Evolutionary conservation across 164 flowering plant genomes (phyloP), one percentile per base, ranked within the genome.

Genomic region (Santalum album): DNA sequence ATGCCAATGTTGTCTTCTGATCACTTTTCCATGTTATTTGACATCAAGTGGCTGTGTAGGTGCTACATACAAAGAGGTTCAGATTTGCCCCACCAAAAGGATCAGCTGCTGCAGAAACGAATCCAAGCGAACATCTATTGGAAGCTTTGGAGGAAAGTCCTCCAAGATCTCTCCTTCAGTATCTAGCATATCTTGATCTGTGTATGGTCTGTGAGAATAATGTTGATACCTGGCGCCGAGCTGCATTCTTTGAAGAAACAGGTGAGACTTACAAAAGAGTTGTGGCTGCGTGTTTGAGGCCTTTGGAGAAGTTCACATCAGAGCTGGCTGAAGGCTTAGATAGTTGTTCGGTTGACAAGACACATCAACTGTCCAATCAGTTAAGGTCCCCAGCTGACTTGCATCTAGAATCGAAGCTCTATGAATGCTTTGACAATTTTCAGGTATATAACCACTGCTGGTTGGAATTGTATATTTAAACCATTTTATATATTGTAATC

Each of bases 241-340:
- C 97, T 70, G 96, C 99, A 23, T 84, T 94, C 65, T 94, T 85
- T 69, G 99, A 94, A 76, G 97, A 94, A 74, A 79, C 86, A 61
- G 86, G 96, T 50, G 99, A 81, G 56, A 90, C 97, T 12, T 94
- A 87, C 73, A 94, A 69, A 62, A 73, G 83, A 78, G 94, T 94
- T 38, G 39, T 81, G 22, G 57, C 78, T 68, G 78, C 70, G 15
- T 79, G 90, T 78, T 67, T 90, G 72, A 78, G 80, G 72, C 97
- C 96, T 70, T 66, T 94, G 47, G 87, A 90, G 39, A 71, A 77
- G 62, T 72, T 94, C 22, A 73, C 87, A 34, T 69, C 79, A 26
- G 69, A 72, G 23, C 40, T 94, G 38, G 60, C 59, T 69, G 86
- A 82, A 68, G 77, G 77, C 43, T 66, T 83, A 54, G 86, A 79